Conservation (phyloP, 2,329 filamentous ascomycete genomes). For the Curvularia verruculosa region DNA sequence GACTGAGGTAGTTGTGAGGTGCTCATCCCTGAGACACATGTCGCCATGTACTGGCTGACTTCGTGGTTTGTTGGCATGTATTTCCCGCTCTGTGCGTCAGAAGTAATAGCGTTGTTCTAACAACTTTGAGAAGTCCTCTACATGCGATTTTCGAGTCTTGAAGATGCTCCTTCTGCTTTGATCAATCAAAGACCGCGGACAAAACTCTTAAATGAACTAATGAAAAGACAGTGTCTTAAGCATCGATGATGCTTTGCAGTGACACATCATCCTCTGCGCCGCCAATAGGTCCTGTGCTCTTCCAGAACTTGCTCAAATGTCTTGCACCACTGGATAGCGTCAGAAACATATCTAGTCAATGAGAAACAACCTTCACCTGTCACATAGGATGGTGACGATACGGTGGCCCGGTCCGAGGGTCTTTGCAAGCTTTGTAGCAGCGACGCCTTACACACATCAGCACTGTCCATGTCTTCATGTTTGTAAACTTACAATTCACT, state of each 20-base stretch:
- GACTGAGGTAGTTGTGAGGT: background rate
- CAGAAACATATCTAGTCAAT: constrained; percentile 5
- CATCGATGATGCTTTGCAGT: constrained; percentile 64
- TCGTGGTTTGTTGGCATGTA: constrained; percentile 15
- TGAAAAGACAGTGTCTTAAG: constrained; percentile 21
- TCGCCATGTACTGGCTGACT: constrained; percentile 14
- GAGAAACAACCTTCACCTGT: constrained; percentile 51
- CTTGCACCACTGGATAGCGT: constrained; percentile 63
- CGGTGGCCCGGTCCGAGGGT: constrained; percentile 64
- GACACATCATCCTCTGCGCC: constrained; percentile 52
- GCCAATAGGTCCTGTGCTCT: constrained; percentile 70
- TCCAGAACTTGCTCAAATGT: constrained; percentile 87
- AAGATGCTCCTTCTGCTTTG: background rate
- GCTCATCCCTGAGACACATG: constrained; percentile 3
- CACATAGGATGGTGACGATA: constrained; percentile 84
- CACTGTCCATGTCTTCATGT: background rate
- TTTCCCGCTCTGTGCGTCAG: constrained; percentile 16
- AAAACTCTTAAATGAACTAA: background rate
- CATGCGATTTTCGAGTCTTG: background rate
- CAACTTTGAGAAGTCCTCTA: background rate
- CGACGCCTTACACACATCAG: constrained; percentile 58
- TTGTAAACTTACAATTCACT: constrained; percentile 75
- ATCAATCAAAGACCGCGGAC: background rate
- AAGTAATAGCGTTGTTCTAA: constrained; percentile 10
- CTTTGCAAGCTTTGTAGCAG: constrained; percentile 72